These are phyloP conservation scores for Claviceps pazoutovae DNA, from an alignment of 2,329 filamentous ascomycete species.

Conservation along the genomic window DNA sequence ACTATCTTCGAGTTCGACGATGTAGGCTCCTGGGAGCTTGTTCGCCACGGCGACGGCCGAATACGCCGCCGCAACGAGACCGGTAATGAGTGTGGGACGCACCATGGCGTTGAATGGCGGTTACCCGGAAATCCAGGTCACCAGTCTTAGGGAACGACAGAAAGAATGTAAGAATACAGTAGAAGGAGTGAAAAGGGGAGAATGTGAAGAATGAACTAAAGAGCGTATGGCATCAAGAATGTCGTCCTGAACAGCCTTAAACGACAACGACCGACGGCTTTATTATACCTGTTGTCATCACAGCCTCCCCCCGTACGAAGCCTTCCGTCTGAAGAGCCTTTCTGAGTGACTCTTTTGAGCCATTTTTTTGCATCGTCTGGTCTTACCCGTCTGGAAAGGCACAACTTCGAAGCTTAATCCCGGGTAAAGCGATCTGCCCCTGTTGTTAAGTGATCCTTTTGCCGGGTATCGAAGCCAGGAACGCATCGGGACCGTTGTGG, in stretches of 20 bases:
- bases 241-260: too few species aligned
- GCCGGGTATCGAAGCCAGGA: neutral
- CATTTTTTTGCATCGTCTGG: neutral
- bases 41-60: slow-evolving; percentile 17
- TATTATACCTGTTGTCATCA: neutral
- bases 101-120: slow-evolving; percentile 3
- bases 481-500: neutral
- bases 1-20: slow-evolving; percentile 38
- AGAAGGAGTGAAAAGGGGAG: neutral
- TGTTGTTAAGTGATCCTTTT: neutral
- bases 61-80: slow-evolving; percentile 11
- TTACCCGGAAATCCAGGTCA: neutral
- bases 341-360: too few species aligned
- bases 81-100: slow-evolving; percentile 5
- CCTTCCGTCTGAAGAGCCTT: neutral
- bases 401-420: neutral
- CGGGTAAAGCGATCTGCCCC: neutral
- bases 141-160: neutral
- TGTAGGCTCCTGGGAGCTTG: slow-evolving; percentile 33
- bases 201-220: neutral
- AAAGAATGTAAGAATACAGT: neutral
- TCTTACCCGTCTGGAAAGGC: neutral
- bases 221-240: neutral
- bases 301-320: neutral
- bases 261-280: neutral